Base-by-base conservation (phyloP, 495 filamentous ascomycete genomes). In the Letharia columbiana region DNA sequence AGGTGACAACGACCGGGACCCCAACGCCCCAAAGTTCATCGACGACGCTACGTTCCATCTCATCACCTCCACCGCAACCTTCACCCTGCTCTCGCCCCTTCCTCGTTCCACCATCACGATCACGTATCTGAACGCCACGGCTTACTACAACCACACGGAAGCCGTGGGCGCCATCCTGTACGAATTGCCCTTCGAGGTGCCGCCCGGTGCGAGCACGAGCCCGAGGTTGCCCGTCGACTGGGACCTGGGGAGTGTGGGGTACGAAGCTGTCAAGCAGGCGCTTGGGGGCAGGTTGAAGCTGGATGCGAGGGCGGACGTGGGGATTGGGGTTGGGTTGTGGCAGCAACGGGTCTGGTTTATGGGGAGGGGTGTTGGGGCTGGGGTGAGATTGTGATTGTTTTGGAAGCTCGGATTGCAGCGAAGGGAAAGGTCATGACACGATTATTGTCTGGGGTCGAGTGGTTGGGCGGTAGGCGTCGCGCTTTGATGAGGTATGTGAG, bases 31-130 rank as follows among this genome's bases (percentile, higher is more conserved):
- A 0, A 84, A 83, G 66, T 96, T 96, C 72, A 92, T 97, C 61
- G 82, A 88, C 75, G 89, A 89, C 69, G 89, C 92, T 42, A 93
- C 87, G 67, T 82, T 91, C 72, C 91, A 96, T 76, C 71, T 98
- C 68, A 82, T 91, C 68, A 90, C 90, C 39, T 94, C 90, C 15
- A 93, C 90, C 1, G 93, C 91, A 37, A 84, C 88, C 6, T 96
- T 98, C 78, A 87, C 84, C 1, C 80, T 98, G 45, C 80, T 83
- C 54, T 96, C 92, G 3, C 94, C 94, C 0, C 79, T 96, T 5
- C 76, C 78, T 52, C 77, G 85, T 64, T 88, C 86, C 28, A 89
- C 83, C 1, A 74, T 98, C 28, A 88, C 82, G 66, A 81, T 98
- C 69, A 88, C 90, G 28, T 82, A 77, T 50, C 79, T 98, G 64